Evolutionary conservation across 2,329 filamentous ascomycete species (phyloP).

Genomic region (Stagonosporopsis vannaccii): DNA sequence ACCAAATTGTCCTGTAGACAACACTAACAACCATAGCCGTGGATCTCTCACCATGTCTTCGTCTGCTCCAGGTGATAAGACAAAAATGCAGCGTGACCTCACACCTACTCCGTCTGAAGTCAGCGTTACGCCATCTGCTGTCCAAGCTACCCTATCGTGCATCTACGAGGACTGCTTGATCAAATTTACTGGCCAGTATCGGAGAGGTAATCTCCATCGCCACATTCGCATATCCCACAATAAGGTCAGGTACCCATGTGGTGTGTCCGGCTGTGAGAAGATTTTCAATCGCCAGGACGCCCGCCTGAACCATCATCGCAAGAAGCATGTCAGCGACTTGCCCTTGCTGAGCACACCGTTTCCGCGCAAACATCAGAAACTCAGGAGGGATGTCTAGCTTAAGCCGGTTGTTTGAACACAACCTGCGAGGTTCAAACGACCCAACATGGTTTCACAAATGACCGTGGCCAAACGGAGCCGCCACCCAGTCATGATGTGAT

Average conservation of each 20-base stretch:
- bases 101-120: background rate
- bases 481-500: background rate
- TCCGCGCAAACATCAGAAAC: background rate
- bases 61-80: no score
- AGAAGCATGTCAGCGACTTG: background rate
- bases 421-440: no score
- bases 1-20: no score
- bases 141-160: background rate
- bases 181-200: background rate
- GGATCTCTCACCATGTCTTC: background rate
- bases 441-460: no score
- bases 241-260: background rate
- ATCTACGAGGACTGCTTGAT: background rate
- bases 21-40: no score
- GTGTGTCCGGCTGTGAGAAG: background rate
- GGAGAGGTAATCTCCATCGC: background rate
- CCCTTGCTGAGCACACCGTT: background rate
- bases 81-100: background rate
- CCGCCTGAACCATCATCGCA: conserved; percentile 2
- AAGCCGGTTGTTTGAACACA: no score
- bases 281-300: background rate
- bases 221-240: background rate
- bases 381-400: background rate
- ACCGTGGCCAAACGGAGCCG: background rate
- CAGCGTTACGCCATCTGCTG: background rate